Conservation (phyloP, 148 eudicot species). For the Polygonum aviculare region DNA sequence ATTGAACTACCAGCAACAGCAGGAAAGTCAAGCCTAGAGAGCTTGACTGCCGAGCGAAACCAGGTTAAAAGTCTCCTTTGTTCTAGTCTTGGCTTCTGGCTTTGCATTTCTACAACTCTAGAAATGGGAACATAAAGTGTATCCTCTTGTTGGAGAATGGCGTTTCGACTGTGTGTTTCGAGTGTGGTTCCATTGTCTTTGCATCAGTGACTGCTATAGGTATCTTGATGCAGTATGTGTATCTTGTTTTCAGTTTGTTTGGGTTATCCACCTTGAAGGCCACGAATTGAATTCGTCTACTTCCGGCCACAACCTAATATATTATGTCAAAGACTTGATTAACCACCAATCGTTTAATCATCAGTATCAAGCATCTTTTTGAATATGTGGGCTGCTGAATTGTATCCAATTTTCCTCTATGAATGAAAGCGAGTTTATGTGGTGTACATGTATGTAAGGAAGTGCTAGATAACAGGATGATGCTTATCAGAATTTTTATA, state of each 20-base stretch:
- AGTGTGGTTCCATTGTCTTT: not conserved
- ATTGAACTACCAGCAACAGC: too few species aligned
- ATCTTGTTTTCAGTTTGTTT: not conserved
- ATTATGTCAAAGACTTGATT: too few species aligned
- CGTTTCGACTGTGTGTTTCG: not conserved
- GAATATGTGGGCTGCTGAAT: too few species aligned
- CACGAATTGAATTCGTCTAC: not conserved
- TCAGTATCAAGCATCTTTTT: too few species aligned
- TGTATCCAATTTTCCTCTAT: too few species aligned
- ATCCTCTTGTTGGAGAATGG: not conserved
- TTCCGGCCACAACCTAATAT: not conserved
- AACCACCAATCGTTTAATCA: too few species aligned
- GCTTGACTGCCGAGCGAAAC: not conserved
- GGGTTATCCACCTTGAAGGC: not conserved
- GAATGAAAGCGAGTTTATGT: too few species aligned
- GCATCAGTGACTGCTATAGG: not conserved
- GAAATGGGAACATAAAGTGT: not conserved
- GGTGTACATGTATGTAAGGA: too few species aligned
- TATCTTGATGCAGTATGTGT: not conserved
- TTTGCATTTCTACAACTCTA: not conserved
- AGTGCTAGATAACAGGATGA: too few species aligned
- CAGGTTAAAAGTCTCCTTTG: not conserved
- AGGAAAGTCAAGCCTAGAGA: not conserved
- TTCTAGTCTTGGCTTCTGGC: not conserved
- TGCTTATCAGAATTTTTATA: too few species aligned